These are phyloP conservation scores for Cladobotryum protrusum DNA, from an alignment of 2,329 filamentous ascomycete genomes.

Conservation along the genomic window DNA sequence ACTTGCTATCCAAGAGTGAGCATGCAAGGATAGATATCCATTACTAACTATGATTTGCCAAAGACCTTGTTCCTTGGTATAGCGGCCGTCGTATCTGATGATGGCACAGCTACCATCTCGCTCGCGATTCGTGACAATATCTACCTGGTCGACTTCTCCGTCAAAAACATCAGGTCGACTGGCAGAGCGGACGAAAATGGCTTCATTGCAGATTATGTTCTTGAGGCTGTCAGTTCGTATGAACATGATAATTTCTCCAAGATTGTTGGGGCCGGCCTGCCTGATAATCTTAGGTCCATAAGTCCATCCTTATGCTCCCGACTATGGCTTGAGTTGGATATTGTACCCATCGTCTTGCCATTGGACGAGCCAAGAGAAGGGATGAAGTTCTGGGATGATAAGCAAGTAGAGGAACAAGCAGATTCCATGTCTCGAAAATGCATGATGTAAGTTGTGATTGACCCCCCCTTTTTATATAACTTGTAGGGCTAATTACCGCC, in stretches of 20 bases:
- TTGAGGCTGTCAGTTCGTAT: slow-evolving; percentile 52
- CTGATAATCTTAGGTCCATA: slow-evolving; percentile 49
- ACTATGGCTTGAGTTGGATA: slow-evolving; percentile 71
- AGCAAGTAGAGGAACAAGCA: slow-evolving; percentile 71
- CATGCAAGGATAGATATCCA: neutral
- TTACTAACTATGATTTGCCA: neutral
- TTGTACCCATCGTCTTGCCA: slow-evolving; percentile 62
- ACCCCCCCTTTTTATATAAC: neutral
- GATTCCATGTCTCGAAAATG: slow-evolving; percentile 78
- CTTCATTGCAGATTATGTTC: slow-evolving; percentile 53
- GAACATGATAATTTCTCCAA: slow-evolving; percentile 63
- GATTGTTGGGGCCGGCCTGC: slow-evolving; percentile 68
- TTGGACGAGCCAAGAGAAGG: slow-evolving; percentile 37
- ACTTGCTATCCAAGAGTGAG: too few species aligned
- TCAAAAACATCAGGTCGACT: slow-evolving; percentile 43
- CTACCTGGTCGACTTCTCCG: slow-evolving; percentile 67
- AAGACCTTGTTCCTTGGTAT: slow-evolving; percentile 52
- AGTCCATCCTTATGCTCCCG: slow-evolving; percentile 62
- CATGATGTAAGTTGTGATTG: slow-evolving; percentile 51
- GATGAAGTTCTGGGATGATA: slow-evolving; percentile 44
- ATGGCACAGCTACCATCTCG: slow-evolving; percentile 52
- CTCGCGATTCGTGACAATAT: slow-evolving; percentile 68
- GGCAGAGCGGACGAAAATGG: slow-evolving; percentile 26
- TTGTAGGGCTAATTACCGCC: neutral
- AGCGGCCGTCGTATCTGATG: slow-evolving; percentile 46